phyloP scores from a whole-genome alignment of 768 basidiomycete genomes.

The Boletellus ananas region DNA sequence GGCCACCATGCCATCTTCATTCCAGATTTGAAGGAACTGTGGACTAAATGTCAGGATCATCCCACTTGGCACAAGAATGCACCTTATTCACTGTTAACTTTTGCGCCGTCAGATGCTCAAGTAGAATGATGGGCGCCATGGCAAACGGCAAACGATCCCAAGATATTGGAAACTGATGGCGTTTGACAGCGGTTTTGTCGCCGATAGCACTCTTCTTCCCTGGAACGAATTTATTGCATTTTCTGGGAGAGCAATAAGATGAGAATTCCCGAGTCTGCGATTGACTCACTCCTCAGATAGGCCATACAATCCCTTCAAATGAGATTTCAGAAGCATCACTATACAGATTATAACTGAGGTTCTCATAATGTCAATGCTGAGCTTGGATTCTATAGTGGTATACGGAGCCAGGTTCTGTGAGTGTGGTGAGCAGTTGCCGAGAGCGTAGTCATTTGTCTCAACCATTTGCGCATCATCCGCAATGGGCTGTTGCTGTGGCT shows the following conservation, averaged over 20 bases:
- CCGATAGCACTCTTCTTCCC: conserved; percentile 90
- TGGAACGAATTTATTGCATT: conserved; percentile 82
- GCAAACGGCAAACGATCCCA: conserved; percentile 78
- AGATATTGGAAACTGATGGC: conserved; percentile 56
- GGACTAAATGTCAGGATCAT: conserved; percentile 1
- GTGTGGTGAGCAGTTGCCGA: not conserved
- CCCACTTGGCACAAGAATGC: conserved; percentile 6
- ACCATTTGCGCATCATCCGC: not conserved
- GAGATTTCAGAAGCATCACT: conserved; percentile 80
- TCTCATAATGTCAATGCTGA: conserved; percentile 41
- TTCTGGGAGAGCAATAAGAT: conserved; percentile 44
- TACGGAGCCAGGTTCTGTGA: conserved; percentile 1
- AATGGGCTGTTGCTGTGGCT: conserved; percentile 12
- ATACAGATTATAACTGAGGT: conserved; percentile 78
- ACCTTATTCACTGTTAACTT: conserved; percentile 52
- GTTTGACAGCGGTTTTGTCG: conserved; percentile 71
- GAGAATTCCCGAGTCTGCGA: not conserved
- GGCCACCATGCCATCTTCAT: conserved; percentile 69
- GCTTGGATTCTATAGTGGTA: conserved; percentile 2
- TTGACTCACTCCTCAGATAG: conserved; percentile 83
- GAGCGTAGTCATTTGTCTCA: not conserved
- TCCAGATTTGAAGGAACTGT: conserved; percentile 78
- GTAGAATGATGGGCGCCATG: conserved; percentile 51
- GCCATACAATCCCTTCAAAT: conserved; percentile 80
- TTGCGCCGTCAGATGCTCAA: conserved; percentile 59